Evolutionary conservation across 768 basidiomycete species (phyloP).

Genomic region (Royoungia palumana): DNA sequence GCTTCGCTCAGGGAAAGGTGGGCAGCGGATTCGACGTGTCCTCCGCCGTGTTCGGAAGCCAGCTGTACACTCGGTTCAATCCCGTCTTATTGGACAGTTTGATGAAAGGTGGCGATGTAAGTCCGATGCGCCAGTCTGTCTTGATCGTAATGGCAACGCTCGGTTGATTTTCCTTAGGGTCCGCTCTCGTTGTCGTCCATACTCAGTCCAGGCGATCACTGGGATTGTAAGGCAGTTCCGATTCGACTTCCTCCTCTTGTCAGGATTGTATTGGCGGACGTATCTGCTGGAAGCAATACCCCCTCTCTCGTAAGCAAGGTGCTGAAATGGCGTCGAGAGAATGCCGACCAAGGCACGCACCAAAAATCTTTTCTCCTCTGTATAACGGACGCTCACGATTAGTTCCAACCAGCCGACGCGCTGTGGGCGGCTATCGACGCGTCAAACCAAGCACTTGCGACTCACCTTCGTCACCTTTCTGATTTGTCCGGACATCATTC

Average conservation of each 20-base stretch:
- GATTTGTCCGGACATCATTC: conserved; percentile 47
- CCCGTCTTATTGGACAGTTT: conserved; percentile 40
- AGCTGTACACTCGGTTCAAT: conserved; percentile 86
- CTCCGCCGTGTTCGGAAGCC: conserved; percentile 91
- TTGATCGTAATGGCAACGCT: conserved; percentile 1
- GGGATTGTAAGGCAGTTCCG: conserved; percentile 68
- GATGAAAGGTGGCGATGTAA: conserved; percentile 25
- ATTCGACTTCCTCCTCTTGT: conserved; percentile 84
- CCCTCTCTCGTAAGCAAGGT: conserved; percentile 93
- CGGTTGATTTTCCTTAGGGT: conserved; percentile 10
- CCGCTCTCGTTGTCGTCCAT: conserved; percentile 43
- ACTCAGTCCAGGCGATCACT: conserved; percentile 53
- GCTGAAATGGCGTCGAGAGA: conserved; percentile 78
- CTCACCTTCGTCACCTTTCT: conserved; percentile 49
- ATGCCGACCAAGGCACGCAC: conserved; percentile 49
- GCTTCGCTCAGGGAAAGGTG: conserved; percentile 95
- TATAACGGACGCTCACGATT: neutral
- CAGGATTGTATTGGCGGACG: conserved; percentile 88
- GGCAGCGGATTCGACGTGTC: conserved; percentile 98
- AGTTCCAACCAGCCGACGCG: conserved; percentile 44
- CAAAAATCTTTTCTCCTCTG: neutral
- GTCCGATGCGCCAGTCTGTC: neutral
- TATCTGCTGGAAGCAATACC: conserved; percentile 94
- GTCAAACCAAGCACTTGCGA: conserved; percentile 57
- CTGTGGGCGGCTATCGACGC: conserved; percentile 65